Evolutionary conservation across 1,284 basidiomycete genomes (phyloP), one percentile per base, ranked within the genome.

Genomic region (Rhodotorula sp.): DNA sequence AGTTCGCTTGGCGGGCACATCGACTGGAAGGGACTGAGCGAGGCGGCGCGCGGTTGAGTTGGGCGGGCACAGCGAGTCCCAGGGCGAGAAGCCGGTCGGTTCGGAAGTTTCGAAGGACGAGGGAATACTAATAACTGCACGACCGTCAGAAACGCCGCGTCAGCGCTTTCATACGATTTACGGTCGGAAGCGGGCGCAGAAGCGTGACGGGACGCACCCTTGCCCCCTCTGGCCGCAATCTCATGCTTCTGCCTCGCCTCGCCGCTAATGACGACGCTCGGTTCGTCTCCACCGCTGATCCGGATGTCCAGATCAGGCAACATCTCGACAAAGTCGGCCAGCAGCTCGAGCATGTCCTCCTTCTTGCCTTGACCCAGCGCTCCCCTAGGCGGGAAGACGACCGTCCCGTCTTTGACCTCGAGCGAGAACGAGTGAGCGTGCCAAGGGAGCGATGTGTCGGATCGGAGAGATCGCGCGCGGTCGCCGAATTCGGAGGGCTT

Each of bases 221-320:
- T 56, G 13, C 67, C 67, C n/a, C 55, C 40, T 13, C 22, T 34
- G 6, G 71, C 68, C 37, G 31, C 57, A 20, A 50, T 18, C 8
- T 54, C 31, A 40, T 73, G 67, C 5, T 65, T 26, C 55, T 63
- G 34, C 24, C 47, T 56, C 44, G 73, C 73, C 59, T 75, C 73
- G 16, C 73, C 73, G 20, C 58, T 59, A 34, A 75, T 53, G 26
- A 71, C 69, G 1, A 75, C 59, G 15, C 46, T 37, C n/a, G 73
- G 71, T 51, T 65, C 67, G 52, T 71, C 71, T 20, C 70, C 71
- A 20, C 57, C 59, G 18, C 57, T 22, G 22, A 74, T 61, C 2
- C 70, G 68, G 24, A 71, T 0, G n/a, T 70, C 58, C 47, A 75
- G 46, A 18, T 75, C 73, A n/a, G 73, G 71, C 13, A 75, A 26